Evolutionary conservation across 2,329 filamentous ascomycete species (phyloP).

Genomic region (Epichloe sp.): DNA sequence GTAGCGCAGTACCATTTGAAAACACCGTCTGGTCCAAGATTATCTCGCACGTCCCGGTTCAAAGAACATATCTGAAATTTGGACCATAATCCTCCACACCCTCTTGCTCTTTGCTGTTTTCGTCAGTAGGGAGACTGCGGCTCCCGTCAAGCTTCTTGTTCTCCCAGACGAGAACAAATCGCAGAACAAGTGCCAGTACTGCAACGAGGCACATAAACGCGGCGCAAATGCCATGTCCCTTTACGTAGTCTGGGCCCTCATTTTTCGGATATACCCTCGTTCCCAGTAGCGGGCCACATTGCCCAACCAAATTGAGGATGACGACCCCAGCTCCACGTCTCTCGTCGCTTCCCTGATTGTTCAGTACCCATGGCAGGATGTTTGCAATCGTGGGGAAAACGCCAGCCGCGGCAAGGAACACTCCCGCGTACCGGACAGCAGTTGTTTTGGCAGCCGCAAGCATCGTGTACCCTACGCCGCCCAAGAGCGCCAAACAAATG

Average conservation of each 20-base stretch:
- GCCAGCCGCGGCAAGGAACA: conserved; percentile 3
- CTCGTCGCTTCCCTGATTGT: conserved; percentile 7
- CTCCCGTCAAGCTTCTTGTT: conserved; percentile 6
- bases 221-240: conserved; percentile 4
- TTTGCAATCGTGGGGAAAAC: conserved; percentile 6
- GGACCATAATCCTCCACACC: conserved; percentile 7
- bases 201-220: conserved; percentile 8
- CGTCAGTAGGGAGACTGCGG: background rate
- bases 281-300: conserved; percentile 6
- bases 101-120: background rate
- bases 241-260: conserved; percentile 3
- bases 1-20: too few species aligned
- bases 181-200: conserved; percentile 5
- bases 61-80: conserved; percentile 5
- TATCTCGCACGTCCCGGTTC: background rate
- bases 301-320: conserved; percentile 5
- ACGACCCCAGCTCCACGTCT: conserved; percentile 5
- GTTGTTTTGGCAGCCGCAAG: conserved; percentile 1
- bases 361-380: conserved; percentile 5
- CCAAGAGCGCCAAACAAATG: conserved; percentile 5
- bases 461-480: conserved; percentile 5
- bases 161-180: conserved; percentile 1
- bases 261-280: conserved; percentile 4
- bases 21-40: background rate
- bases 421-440: conserved; percentile 3